A percentile compares a stretch with the other conserved stretches of the same genome.
phyloP scores from a whole-genome alignment of 305 asterid genomes.

The Salvia sclarea region DNA sequence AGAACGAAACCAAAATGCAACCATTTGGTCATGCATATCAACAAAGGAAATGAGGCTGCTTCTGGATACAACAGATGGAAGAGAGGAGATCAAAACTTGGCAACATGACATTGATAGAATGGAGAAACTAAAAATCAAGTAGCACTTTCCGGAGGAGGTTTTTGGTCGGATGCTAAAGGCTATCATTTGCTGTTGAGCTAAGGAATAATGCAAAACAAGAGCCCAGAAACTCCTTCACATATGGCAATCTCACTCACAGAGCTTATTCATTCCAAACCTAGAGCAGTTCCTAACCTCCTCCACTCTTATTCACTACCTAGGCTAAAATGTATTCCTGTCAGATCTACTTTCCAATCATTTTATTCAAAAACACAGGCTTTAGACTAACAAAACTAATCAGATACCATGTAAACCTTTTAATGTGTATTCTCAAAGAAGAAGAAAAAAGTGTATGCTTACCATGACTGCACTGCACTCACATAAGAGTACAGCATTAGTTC shows the following conservation, averaged over 20 bases:
- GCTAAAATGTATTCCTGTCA: constrained; percentile 17
- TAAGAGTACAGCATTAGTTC: constrained; percentile 17
- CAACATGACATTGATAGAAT: constrained; percentile 12
- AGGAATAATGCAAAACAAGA: constrained; percentile 16
- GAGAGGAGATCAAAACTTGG: constrained; percentile 8
- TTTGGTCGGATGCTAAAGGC: background rate
- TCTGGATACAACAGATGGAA: constrained; percentile 18
- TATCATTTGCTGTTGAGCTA: constrained; percentile 7
- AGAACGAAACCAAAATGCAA: background rate
- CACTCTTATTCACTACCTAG: constrained; percentile 13
- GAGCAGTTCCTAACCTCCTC: constrained; percentile 12
- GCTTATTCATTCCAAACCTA: background rate
- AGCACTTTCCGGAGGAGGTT: constrained; percentile 2
- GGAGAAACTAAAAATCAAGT: constrained; percentile 10
- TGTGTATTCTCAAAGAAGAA: background rate
- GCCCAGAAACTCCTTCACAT: constrained; percentile 13
- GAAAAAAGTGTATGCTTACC: constrained; percentile 10
- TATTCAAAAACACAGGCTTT: background rate
- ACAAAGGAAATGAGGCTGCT: constrained; percentile 11
- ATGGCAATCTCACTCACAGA: constrained; percentile 15
- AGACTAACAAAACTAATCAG: constrained; percentile 10
- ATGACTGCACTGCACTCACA: constrained; percentile 10
- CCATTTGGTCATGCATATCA: constrained; percentile 25
- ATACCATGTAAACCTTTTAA: constrained; percentile 2
- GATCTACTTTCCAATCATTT: constrained; percentile 12